phyloP scores from a whole-genome alignment of 2,329 filamentous ascomycete genomes.

The Sarocladiaceae sp. region DNA sequence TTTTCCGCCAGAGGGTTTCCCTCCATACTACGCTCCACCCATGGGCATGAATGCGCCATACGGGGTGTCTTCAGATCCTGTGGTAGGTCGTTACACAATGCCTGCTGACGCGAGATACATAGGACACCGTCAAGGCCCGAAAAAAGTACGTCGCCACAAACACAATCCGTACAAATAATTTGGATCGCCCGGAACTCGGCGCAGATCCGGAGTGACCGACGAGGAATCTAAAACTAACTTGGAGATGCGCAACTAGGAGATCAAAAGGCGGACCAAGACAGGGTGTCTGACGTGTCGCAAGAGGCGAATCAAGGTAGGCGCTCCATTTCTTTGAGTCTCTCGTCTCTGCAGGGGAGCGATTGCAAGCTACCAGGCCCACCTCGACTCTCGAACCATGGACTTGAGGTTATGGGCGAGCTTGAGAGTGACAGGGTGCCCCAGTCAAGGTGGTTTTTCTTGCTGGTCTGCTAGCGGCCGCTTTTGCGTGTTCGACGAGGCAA shows the following conservation, averaged over 20 bases:
- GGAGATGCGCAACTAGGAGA: conserved; percentile 42
- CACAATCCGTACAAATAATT: not conserved
- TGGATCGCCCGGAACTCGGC: not conserved
- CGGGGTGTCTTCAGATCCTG: not conserved
- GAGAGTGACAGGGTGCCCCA: conserved; percentile 3
- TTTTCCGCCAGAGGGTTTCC: conserved; percentile 3
- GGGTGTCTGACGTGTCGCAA: conserved; percentile 58
- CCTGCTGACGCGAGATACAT: conserved; percentile 2
- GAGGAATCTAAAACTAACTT: conserved; percentile 9
- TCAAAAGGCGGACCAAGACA: conserved; percentile 57
- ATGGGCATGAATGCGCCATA: conserved; percentile 26
- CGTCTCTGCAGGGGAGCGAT: no score
- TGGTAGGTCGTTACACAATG: conserved; percentile 3
- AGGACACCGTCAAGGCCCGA: conserved; percentile 1
- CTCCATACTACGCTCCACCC: conserved; percentile 1
- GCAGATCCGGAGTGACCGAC: not conserved
- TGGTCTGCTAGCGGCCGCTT: conserved; percentile 2
- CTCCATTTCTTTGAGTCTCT: not conserved
- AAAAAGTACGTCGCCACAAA: not conserved
- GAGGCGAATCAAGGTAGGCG: conserved; percentile 54
- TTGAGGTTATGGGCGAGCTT: no score
- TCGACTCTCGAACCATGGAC: no score
- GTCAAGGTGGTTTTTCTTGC: not conserved
- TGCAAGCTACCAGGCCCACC: no score
- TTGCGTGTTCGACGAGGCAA: no score